Evolutionary conservation across 179 eudicot genomes (phyloP).

Genomic region (Camellia oleifera): DNA sequence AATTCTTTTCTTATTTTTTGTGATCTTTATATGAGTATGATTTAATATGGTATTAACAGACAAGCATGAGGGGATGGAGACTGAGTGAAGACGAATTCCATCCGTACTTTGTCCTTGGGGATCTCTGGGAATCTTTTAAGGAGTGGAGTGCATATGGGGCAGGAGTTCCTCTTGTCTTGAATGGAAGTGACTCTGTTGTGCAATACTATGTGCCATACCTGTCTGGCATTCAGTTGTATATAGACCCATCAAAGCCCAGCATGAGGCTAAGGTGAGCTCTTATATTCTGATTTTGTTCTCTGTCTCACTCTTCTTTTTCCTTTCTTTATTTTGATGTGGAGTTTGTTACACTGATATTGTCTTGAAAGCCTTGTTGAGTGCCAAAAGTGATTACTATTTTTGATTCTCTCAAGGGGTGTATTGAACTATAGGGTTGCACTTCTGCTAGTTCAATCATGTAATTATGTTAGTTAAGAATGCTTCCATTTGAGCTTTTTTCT

Average conservation of each 20-base stretch:
- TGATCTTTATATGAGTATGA: not conserved
- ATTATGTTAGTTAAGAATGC: not conserved
- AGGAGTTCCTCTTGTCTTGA: constrained; percentile 53
- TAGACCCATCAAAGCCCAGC: constrained; percentile 39
- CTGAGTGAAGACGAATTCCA: constrained; percentile 27
- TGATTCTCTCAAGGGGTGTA: too few relatives aligned
- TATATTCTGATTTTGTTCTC: not conserved
- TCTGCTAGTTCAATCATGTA: not conserved
- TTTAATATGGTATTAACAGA: constrained; percentile 29
- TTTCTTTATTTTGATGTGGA: not conserved
- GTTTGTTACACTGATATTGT: not conserved
- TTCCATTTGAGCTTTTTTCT: not conserved
- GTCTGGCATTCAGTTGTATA: constrained; percentile 54
- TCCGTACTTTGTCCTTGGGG: constrained; percentile 48
- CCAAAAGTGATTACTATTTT: not conserved
- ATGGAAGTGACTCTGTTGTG: constrained; percentile 47
- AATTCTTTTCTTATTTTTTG: not conserved
- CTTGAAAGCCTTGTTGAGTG: not conserved
- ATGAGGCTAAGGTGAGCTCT: constrained; percentile 31
- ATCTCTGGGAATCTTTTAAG: constrained; percentile 61
- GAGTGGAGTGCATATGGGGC: constrained; percentile 71
- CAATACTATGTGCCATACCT: constrained; percentile 64
- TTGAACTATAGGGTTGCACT: not conserved
- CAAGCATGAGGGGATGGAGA: constrained; percentile 36
- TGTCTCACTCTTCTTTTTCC: not conserved